Base-by-base conservation (phyloP, 1,284 basidiomycete genomes). In the Dichomitus squalens region DNA sequence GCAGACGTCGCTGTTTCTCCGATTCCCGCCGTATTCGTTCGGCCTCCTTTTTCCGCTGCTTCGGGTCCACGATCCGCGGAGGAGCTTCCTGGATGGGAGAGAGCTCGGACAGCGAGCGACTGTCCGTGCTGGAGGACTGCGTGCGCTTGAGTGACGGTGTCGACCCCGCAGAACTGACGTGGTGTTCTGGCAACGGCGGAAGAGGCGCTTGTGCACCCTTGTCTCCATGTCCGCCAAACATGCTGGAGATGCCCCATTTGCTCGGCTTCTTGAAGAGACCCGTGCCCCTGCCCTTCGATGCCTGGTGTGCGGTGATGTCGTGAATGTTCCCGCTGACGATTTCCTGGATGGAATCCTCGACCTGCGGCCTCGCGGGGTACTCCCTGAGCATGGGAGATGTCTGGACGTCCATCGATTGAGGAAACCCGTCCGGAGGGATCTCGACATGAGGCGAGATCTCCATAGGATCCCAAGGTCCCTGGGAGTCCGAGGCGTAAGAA, bases 31-130 rank as follows among this genome's bases (percentile, higher is more conserved):
- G 88, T 51, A 91, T 77, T 50, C 87, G 84, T 72, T 95, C 90
- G 1, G 92, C 92, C 73, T 96, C 92, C 79, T 96, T 95, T 80
- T 94, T 95, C 61, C 86, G 82, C 75, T 91, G 89, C 79, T 96
- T 95, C 57, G 88, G 81, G 70, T 96, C 93, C 58, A 68, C 53
- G 48, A 65, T 61, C 49, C 61, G 52, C 8, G 53, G 60, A 8
- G 67, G 70, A 16, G 64, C 74, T 46, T 75, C 77, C 47, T 74
- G 67, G 23, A 65, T 56, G 6, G 79, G 78, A 31, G 81, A 80
- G 21, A 75, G 70, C 57, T 89, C 87, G 41, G 79, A 80, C 55
- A 84, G 66, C 6, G 86, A 87, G 54, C 77, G 81, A 67, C 86
- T 85, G 67, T 91, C 90, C 23, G 85, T 87, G 65, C 88, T 88